Conservation (phyloP, 108 stramenopile genomes). For the Skeletonema costatum region DNA sequence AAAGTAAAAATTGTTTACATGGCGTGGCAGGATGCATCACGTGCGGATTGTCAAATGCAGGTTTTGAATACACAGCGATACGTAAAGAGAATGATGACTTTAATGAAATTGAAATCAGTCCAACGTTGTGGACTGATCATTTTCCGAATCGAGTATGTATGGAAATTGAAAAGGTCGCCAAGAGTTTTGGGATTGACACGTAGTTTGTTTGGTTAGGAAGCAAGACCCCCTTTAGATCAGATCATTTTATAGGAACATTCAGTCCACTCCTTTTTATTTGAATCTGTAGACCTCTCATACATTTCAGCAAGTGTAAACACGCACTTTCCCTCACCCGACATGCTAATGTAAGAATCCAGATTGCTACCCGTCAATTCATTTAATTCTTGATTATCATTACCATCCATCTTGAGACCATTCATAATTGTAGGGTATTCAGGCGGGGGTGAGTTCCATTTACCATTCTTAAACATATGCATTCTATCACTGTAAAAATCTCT, state of each 20-base stretch:
- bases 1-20: conserved; percentile 54
- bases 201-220: neutral
- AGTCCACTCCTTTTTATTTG: neutral
- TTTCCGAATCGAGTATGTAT: conserved; percentile 82
- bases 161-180: conserved; percentile 62
- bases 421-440: conserved; percentile 62
- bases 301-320: conserved; percentile 11
- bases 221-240: neutral
- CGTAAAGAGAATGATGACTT: conserved; percentile 84
- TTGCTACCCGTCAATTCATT: conserved; percentile 17
- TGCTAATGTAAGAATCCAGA: conserved; percentile 37
- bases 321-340: conserved; percentile 11
- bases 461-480: conserved; percentile 74
- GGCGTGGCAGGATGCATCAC: conserved; percentile 58
- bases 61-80: conserved; percentile 79
- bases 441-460: conserved; percentile 72
- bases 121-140: conserved; percentile 90
- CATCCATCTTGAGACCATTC: conserved; percentile 27
- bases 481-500: conserved; percentile 78
- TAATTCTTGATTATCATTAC: neutral
- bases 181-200: conserved; percentile 41
- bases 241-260: neutral
- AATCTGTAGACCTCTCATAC: neutral
- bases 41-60: conserved; percentile 77
- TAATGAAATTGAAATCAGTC: conserved; percentile 85